Conservation (phyloP, 1,284 basidiomycete genomes). For the Heimioporus retisporus region DNA sequence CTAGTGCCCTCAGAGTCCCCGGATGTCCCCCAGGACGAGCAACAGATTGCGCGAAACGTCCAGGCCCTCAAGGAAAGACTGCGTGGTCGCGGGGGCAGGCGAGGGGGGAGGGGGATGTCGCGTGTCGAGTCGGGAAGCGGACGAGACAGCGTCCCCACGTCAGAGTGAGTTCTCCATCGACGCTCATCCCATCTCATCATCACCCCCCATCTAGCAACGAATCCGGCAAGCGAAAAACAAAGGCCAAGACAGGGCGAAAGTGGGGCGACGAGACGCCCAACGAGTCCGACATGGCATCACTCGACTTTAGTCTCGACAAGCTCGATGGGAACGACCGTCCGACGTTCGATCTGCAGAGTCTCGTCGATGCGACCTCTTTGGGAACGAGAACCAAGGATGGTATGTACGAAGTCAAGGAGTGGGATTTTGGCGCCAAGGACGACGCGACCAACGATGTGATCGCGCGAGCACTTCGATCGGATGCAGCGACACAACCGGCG, state of each 20-base stretch:
- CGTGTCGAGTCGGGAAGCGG: slow-evolving; percentile 65
- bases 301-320: slow-evolving; percentile 85
- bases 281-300: slow-evolving; percentile 88
- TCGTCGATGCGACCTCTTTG: slow-evolving; percentile 84
- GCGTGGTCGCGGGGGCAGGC: slow-evolving; percentile 72
- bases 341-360: slow-evolving; percentile 64
- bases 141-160: slow-evolving; percentile 69
- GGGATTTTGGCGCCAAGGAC: slow-evolving; percentile 72
- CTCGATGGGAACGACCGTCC: slow-evolving; percentile 46
- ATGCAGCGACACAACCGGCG: slow-evolving; percentile 46
- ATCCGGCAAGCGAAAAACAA: slow-evolving; percentile 67
- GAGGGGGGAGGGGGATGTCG: slow-evolving; percentile 61
- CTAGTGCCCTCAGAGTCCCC: slow-evolving; percentile 68
- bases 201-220: slow-evolving; percentile 62
- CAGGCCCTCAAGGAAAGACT: slow-evolving; percentile 90
- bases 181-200: background rate
- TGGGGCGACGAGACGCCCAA: slow-evolving; percentile 90
- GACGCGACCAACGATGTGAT: slow-evolving; percentile 68
- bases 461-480: slow-evolving; percentile 60
- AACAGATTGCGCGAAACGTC: slow-evolving; percentile 94
- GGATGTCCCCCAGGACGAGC: slow-evolving; percentile 77
- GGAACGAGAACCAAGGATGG: slow-evolving; percentile 88
- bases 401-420: slow-evolving; percentile 95
- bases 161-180: slow-evolving; percentile 72
- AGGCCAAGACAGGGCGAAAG: slow-evolving; percentile 87